Conservation (phyloP, 371 early-diverging fungal species). For the Zopfochytrium polystomum region DNA sequence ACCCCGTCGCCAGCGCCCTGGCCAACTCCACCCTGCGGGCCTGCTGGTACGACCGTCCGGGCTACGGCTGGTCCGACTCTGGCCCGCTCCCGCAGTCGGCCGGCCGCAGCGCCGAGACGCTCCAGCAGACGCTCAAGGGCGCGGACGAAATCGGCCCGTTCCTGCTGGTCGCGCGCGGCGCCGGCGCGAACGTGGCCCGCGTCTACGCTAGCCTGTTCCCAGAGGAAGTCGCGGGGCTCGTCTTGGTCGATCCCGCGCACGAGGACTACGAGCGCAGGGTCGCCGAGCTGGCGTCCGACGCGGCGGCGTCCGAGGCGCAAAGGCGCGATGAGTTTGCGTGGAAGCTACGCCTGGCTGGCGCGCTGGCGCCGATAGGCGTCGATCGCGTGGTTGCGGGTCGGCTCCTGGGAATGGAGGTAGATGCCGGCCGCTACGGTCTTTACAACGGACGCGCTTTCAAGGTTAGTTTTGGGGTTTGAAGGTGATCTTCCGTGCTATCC, state of each 20-base stretch:
- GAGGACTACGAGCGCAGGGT: slow-evolving; percentile 1
- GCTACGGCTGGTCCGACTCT: slow-evolving; percentile 23
- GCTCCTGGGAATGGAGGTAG: too few species aligned
- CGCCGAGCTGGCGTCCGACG: slow-evolving; percentile 1
- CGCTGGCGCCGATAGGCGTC: too few species aligned
- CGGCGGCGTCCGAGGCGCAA: neutral
- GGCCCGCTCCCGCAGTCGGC: slow-evolving; percentile 24
- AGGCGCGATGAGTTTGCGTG: too few species aligned
- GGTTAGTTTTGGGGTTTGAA: too few species aligned
- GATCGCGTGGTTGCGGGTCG: too few species aligned
- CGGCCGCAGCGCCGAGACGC: slow-evolving; percentile 8
- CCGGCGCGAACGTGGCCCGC: slow-evolving; percentile 18
- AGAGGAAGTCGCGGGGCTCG: slow-evolving; percentile 19
- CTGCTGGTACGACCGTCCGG: slow-evolving; percentile 19
- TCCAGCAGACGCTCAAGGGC: slow-evolving; percentile 11
- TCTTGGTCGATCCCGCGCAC: slow-evolving; percentile 18
- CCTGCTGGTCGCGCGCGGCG: slow-evolving; percentile 22
- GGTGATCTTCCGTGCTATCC: too few species aligned
- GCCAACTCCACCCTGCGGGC: too few species aligned
- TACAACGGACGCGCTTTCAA: too few species aligned
- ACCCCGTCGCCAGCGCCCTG: too few species aligned
- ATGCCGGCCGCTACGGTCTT: too few species aligned
- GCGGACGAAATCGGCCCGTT: slow-evolving; percentile 25
- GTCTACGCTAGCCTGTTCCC: slow-evolving; percentile 17
- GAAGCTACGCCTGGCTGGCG: too few species aligned